Evolutionary conservation across 2,329 filamentous ascomycete genomes (phyloP).

Genomic region (Aspergillus luchuensis): DNA sequence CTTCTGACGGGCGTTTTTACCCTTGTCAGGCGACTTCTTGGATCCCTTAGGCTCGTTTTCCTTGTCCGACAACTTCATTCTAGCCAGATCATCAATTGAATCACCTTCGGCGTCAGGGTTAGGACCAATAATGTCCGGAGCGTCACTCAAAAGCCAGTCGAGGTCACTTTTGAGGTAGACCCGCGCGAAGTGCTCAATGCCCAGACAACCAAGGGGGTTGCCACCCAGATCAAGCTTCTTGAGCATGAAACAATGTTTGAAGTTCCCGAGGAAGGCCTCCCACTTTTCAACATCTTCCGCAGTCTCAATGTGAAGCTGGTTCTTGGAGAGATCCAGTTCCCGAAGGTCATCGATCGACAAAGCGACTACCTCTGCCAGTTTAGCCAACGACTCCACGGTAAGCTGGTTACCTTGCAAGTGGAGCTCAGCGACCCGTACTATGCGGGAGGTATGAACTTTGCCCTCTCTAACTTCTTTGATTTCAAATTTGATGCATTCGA

Average conservation of each 20-base stretch:
- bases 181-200: conserved; percentile 50
- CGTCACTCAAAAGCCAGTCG: conserved; percentile 34
- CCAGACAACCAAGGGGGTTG: conserved; percentile 46
- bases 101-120: conserved; percentile 2
- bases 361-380: conserved; percentile 45
- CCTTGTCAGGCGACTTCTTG: conserved; percentile 24
- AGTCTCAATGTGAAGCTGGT: conserved; percentile 45
- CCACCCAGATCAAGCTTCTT: conserved; percentile 49
- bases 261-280: conserved; percentile 48
- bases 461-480: too few relatives aligned
- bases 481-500: conserved; percentile 35
- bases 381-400: conserved; percentile 44
- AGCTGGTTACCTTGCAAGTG: conserved; percentile 50
- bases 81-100: conserved; percentile 10
- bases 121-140: conserved; percentile 20
- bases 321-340: conserved; percentile 51
- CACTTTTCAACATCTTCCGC: conserved; percentile 43
- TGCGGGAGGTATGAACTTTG: background rate
- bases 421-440: conserved; percentile 47
- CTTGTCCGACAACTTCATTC: conserved; percentile 18
- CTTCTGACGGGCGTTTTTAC: conserved; percentile 17
- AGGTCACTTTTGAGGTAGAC: conserved; percentile 45
- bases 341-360: conserved; percentile 48
- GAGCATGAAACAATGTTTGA: conserved; percentile 46
- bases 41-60: conserved; percentile 19